phyloP scores from a whole-genome alignment of 306 rosid genomes.

The Carpinus fangiana region DNA sequence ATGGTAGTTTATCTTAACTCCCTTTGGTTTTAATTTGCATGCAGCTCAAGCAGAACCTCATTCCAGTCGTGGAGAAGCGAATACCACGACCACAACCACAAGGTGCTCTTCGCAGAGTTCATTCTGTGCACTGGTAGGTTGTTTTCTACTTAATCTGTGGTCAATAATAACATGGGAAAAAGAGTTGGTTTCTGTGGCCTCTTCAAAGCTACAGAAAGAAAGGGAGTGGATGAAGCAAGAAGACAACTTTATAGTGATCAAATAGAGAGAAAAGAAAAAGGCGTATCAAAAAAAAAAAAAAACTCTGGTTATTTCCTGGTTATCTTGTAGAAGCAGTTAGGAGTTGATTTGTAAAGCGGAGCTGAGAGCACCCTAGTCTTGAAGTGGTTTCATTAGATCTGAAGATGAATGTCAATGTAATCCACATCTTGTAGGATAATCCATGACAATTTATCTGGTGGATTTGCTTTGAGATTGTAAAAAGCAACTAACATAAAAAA shows the following conservation, averaged over 20 bases:
- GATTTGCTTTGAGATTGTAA: background rate
- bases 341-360: slow-evolving; percentile 16
- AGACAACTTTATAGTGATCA: slow-evolving; percentile 5
- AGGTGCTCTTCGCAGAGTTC: slow-evolving; percentile 44
- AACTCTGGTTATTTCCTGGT: slow-evolving; percentile 2
- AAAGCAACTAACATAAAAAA: background rate
- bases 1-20: background rate
- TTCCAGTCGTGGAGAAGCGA: slow-evolving; percentile 54
- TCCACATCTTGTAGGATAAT: background rate
- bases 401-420: slow-evolving; percentile 3
- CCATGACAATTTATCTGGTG: background rate
- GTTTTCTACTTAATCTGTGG: slow-evolving; percentile 18
- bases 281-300: background rate
- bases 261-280: background rate
- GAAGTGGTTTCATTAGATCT: background rate
- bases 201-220: slow-evolving; percentile 20
- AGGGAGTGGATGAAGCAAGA: background rate
- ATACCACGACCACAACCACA: slow-evolving; percentile 34
- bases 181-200: slow-evolving; percentile 12
- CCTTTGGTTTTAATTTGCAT: background rate
- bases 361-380: slow-evolving; percentile 6
- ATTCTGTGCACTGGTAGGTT: slow-evolving; percentile 46
- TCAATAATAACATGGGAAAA: background rate
- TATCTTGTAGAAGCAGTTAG: slow-evolving; percentile 4
- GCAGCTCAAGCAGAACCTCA: slow-evolving; percentile 57